These are phyloP conservation scores for Ophiocordyceps camponoti-leonardi DNA, from an alignment of 2,329 filamentous ascomycete species.

Conservation along the genomic window DNA sequence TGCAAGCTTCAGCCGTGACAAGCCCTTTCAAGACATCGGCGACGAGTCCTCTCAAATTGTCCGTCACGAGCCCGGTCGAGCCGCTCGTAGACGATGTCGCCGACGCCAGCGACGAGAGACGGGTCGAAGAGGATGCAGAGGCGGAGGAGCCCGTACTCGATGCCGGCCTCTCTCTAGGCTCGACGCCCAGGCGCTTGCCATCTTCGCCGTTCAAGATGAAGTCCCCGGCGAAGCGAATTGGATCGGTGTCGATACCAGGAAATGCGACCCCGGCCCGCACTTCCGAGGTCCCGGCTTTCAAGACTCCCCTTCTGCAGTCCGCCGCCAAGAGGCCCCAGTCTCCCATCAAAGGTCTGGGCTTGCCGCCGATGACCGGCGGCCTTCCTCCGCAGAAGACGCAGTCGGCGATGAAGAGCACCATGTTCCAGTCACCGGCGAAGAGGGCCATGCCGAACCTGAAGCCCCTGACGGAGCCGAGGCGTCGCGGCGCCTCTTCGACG, in stretches of 20 bases:
- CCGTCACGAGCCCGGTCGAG: no score
- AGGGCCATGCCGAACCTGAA: constrained; percentile 19
- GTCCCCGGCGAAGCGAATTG: constrained; percentile 33
- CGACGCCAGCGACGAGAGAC: neutral
- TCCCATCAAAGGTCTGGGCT: constrained; percentile 20
- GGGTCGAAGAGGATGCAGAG: constrained; percentile 2
- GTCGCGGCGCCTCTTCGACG: constrained; percentile 6
- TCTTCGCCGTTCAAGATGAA: constrained; percentile 36
- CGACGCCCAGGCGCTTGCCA: constrained; percentile 37
- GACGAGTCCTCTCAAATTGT: neutral
- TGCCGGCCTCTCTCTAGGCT: constrained; percentile 19
- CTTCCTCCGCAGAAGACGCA: constrained; percentile 11
- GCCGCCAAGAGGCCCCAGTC: constrained; percentile 33
- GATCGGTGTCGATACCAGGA: constrained; percentile 12
- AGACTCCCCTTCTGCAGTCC: constrained; percentile 25
- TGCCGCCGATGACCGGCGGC: constrained; percentile 7
- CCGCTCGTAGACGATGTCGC: no score
- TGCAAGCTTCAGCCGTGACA: neutral
- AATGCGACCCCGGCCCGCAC: constrained; percentile 14
- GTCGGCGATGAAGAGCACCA: constrained; percentile 26
- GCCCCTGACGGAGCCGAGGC: constrained; percentile 12
- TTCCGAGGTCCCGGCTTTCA: constrained; percentile 16
- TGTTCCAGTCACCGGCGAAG: constrained; percentile 36
- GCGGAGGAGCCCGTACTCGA: constrained; percentile 7
- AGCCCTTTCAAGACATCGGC: neutral